phyloP scores from a whole-genome alignment of 208 protist species.

The Leishmania tarentolae region DNA sequence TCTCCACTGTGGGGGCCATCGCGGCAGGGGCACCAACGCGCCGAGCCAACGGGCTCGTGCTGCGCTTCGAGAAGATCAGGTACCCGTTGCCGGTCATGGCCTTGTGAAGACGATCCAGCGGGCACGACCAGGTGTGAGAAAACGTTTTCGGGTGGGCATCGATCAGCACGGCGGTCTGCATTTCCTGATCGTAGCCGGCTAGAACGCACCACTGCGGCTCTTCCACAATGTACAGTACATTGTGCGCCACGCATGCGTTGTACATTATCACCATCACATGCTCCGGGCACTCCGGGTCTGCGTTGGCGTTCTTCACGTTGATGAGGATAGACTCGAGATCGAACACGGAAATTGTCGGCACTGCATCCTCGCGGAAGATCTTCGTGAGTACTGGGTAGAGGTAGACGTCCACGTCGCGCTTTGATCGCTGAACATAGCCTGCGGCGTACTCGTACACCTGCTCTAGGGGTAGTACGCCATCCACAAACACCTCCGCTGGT shows the following conservation, averaged over 20 bases:
- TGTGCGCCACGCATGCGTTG: conserved; percentile 88
- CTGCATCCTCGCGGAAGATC: conserved; percentile 84
- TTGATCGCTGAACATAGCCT: conserved; percentile 58
- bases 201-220: conserved; percentile 86
- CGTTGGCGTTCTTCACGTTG: conserved; percentile 74
- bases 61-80: conserved; percentile 78
- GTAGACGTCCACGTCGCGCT: conserved; percentile 48
- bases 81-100: conserved; percentile 88
- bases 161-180: conserved; percentile 81
- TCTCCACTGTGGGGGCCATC: conserved; percentile 65
- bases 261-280: conserved; percentile 92
- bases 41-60: conserved; percentile 13
- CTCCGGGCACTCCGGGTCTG: conserved; percentile 65
- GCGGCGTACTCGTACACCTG: conserved; percentile 84
- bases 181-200: conserved; percentile 86
- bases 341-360: conserved; percentile 89
- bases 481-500: conserved; percentile 75
- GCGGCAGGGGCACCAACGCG: conserved; percentile 59
- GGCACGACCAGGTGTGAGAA: conserved; percentile 79
- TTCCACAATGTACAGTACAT: conserved; percentile 81
- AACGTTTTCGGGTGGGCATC: conserved; percentile 88
- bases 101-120: conserved; percentile 87
- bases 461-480: conserved; percentile 72
- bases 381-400: conserved; percentile 87
- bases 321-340: conserved; percentile 86